Percentiles rank a stretch among this genome's conserved stretches.
phyloP scores from a whole-genome alignment of 140 eudicot species.

The Artemisia princeps region DNA sequence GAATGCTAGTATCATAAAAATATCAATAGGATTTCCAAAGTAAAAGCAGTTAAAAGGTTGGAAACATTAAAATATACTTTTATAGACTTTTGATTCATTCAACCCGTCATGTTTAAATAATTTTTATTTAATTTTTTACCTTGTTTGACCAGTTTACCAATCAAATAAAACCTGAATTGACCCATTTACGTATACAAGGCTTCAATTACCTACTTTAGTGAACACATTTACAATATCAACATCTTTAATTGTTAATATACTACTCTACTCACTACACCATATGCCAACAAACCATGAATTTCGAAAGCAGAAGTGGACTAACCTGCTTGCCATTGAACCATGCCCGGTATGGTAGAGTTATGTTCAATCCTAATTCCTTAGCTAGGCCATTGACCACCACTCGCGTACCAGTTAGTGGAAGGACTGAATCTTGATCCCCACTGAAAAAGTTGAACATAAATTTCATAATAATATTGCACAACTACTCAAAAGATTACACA shows the following conservation, averaged over 20 bases:
- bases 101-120: neutral
- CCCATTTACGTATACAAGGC: neutral
- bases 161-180: neutral
- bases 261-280: neutral
- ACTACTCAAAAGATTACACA: neutral
- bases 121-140: neutral
- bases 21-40: no score
- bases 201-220: neutral
- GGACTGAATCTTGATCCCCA: slow-evolving; percentile 90
- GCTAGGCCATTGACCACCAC: slow-evolving; percentile 44
- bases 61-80: neutral
- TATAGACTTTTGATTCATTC: neutral
- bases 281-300: neutral
- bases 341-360: slow-evolving; percentile 55
- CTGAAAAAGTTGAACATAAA: slow-evolving; percentile 26
- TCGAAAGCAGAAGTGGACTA: neutral
- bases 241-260: neutral
- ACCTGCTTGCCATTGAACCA: slow-evolving; percentile 70
- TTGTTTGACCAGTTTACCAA: neutral
- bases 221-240: neutral
- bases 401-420: slow-evolving; percentile 63
- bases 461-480: neutral
- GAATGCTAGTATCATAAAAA: no score
- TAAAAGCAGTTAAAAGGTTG: neutral
- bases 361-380: slow-evolving; percentile 43